Evolutionary conservation across 805 yeast species (phyloP).

Genomic region (Zygosaccharomyces pseudorouxii): DNA sequence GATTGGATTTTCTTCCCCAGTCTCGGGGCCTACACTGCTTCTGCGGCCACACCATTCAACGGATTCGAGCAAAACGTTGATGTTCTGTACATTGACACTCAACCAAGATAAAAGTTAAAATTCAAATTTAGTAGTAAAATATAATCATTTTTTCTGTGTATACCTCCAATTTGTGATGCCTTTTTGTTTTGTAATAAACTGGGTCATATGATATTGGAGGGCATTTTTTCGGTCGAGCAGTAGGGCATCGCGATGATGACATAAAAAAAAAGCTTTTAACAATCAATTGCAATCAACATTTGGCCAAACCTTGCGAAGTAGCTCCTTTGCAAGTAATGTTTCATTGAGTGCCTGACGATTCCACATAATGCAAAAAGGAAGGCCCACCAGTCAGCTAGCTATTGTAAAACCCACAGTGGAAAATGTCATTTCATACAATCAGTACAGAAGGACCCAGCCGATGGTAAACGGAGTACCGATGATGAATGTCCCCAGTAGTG

Average conservation of each 20-base stretch:
- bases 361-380: slow-evolving; percentile 9
- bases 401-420: slow-evolving; percentile 36
- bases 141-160: not conserved
- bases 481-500: slow-evolving; percentile 18
- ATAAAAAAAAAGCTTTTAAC: not conserved
- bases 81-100: slow-evolving; percentile 58
- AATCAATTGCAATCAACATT: not conserved
- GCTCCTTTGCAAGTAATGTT: slow-evolving; percentile 1
- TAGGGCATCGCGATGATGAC: not conserved
- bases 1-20: slow-evolving; percentile 87
- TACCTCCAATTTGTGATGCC: not conserved
- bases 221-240: not conserved
- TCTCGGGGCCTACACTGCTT: slow-evolving; percentile 87
- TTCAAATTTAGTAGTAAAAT: not conserved
- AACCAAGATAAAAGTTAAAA: not conserved
- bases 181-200: not conserved
- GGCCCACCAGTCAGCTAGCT: slow-evolving; percentile 23
- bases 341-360: not conserved
- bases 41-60: slow-evolving; percentile 89
- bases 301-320: not conserved
- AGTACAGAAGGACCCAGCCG: slow-evolving; percentile 32
- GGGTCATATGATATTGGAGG: not conserved
- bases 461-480: slow-evolving; percentile 11
- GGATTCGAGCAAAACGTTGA: slow-evolving; percentile 68
- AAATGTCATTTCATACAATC: slow-evolving; percentile 34